phyloP scores from a whole-genome alignment of 768 basidiomycete genomes.

The Psilocybe azurescens region DNA sequence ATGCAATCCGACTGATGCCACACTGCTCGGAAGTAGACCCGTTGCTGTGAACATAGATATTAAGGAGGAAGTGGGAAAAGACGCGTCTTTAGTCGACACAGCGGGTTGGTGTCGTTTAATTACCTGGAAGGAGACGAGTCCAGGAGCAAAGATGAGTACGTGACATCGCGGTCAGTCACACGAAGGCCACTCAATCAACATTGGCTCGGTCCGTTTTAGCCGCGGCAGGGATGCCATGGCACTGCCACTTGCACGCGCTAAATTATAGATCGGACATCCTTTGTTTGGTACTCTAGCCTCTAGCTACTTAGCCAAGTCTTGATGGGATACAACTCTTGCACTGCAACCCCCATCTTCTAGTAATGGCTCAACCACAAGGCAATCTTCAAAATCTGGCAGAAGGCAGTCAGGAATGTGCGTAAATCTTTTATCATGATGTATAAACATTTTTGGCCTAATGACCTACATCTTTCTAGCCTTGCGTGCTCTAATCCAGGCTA shows the following conservation, averaged over 20 bases:
- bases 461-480: constrained; percentile 34
- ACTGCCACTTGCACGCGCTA: not conserved
- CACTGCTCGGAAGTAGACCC: constrained; percentile 28
- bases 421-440: not conserved
- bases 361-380: constrained; percentile 23
- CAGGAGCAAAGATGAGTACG: not conserved
- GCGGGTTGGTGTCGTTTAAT: not conserved
- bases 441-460: not conserved
- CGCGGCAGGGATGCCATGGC: not conserved
- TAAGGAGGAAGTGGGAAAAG: not conserved
- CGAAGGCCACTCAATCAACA: not conserved
- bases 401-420: constrained; percentile 35
- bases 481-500: constrained; percentile 44
- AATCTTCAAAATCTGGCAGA: constrained; percentile 30
- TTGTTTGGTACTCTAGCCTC: not conserved
- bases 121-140: not conserved
- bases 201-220: not conserved
- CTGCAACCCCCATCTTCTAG: not conserved
- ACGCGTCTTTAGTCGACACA: constrained; percentile 9
- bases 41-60: constrained; percentile 31
- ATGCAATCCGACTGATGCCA: not conserved
- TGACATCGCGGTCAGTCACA: constrained; percentile 9
- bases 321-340: not conserved
- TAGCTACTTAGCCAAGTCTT: not conserved
- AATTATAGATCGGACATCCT: not conserved